Evolutionary conservation across 2,329 filamentous ascomycete genomes (phyloP), one percentile per base, ranked within the genome.

Genomic region (Penicillium sp.): DNA sequence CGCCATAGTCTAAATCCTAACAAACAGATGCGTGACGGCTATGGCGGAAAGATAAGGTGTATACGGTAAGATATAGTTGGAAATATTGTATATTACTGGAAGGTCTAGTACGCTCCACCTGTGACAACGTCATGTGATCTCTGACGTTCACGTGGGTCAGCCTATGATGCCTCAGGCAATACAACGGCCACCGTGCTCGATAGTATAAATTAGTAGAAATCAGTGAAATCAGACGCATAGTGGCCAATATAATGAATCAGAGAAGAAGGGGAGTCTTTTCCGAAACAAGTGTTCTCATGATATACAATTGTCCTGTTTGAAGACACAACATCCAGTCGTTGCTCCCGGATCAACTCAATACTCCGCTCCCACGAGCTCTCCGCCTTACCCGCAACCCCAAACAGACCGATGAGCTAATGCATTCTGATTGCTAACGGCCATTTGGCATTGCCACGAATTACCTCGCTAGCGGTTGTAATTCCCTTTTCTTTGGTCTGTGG

Each of bases 341-440:
- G 27, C 24, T 56, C 45, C 55, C 56, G 60, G 56, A 60, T 58
- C 59, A 65, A 58, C 55, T 61, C 54, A 37, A 64, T 66, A 54
- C 62, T 59, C 62, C 59, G 62, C 60, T 57, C 54, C 60, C 60
- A 68, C 58, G 55, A 64, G 62, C 63, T 62, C 65, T 67, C 68
- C 69, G 66, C 54, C 37, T 59, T 64, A 59, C 61, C 68, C 64
- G 62, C 65, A 59, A 63, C 64, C 62, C 65, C 66, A 66, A 64
- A 60, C 57, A 67, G 58, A 61, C 42, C 55, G 61, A 68, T 70
- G 66, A 71, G 65, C 66, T 71, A 65, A 68, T 50, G 49, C 43
- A 65, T 57, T 55, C 58, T 47, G 48, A 52, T 56, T 47, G 44
- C 60, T 53, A 29, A 54, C 61, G 58, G 48, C 55, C 59, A 58